Percentiles rank a stretch among this genome's conserved stretches.
phyloP scores from a whole-genome alignment of 2,329 filamentous ascomycete genomes.

The Verticillium klebahnii region DNA sequence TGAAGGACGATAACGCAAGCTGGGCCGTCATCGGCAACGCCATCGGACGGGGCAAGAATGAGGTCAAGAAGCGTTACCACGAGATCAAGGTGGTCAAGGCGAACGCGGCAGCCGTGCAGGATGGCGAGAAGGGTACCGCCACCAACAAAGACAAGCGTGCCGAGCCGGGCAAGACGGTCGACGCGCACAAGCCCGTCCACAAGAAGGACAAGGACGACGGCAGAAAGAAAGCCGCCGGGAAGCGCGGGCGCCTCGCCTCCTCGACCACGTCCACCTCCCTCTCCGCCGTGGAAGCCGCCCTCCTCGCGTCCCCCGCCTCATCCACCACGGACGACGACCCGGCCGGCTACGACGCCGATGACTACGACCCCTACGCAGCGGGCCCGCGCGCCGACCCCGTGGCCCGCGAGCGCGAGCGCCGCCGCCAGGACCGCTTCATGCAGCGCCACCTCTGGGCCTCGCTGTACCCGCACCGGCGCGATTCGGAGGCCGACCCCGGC shows the following conservation, averaged over 20 bases:
- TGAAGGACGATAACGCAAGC: slow-evolving; percentile 22
- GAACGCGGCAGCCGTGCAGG: slow-evolving; percentile 1
- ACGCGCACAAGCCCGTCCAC: not conserved
- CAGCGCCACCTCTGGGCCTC: slow-evolving; percentile 21
- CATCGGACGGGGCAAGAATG: slow-evolving; percentile 20
- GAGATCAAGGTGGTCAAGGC: slow-evolving; percentile 19
- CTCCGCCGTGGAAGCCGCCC: slow-evolving; percentile 18
- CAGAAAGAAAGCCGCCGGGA: slow-evolving; percentile 2
- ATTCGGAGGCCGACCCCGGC: slow-evolving; percentile 3
- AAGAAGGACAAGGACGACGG: slow-evolving; percentile 6
- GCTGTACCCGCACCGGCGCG: slow-evolving; percentile 22
- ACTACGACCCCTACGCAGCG: slow-evolving; percentile 5
- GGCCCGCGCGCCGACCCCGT: not conserved
- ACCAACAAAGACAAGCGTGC: not conserved
- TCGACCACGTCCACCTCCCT: slow-evolving; percentile 7
- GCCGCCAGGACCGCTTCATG: slow-evolving; percentile 24
- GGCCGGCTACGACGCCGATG: slow-evolving; percentile 8
- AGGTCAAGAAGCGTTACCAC: slow-evolving; percentile 27
- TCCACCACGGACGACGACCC: slow-evolving; percentile 7
- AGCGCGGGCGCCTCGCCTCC: slow-evolving; percentile 3
- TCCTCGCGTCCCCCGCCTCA: slow-evolving; percentile 18
- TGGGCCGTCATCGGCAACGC: slow-evolving; percentile 25
- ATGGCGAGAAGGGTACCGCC: not conserved
- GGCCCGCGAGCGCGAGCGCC: slow-evolving; percentile 12
- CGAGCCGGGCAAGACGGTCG: not conserved